These are phyloP conservation scores for Scutellaria minor DNA, from an alignment of 257 asterid species.

Conservation along the genomic window DNA sequence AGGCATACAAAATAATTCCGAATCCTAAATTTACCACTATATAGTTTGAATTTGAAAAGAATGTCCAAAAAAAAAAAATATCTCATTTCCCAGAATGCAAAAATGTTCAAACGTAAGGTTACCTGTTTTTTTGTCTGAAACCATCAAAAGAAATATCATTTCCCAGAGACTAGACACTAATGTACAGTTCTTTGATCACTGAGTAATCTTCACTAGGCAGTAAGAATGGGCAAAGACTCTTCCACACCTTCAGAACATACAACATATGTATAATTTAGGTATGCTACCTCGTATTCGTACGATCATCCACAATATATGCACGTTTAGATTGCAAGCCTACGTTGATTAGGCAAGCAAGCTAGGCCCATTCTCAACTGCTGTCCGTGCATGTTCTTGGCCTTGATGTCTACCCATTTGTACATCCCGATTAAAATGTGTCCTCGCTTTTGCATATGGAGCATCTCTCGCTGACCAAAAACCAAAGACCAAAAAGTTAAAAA, in stretches of 20 bases:
- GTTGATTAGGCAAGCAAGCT: conserved; percentile 49
- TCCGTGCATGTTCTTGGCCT: conserved; percentile 67
- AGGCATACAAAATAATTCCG: not conserved
- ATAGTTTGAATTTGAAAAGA: not conserved
- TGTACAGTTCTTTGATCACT: conserved; percentile 35
- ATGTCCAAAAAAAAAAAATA: no score
- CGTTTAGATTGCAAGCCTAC: not conserved
- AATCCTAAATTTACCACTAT: not conserved
- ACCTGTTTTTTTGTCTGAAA: not conserved
- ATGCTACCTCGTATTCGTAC: conserved; percentile 27
- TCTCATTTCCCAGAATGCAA: not conserved
- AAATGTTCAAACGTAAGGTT: not conserved
- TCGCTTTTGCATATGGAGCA: conserved; percentile 91
- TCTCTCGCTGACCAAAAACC: conserved; percentile 68
- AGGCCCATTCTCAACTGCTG: conserved; percentile 85
- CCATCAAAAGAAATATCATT: conserved; percentile 15
- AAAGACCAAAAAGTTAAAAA: conserved; percentile 13
- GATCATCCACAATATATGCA: conserved; percentile 25
- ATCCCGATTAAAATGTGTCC: conserved; percentile 76
- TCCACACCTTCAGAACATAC: conserved; percentile 18
- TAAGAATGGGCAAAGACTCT: not conserved
- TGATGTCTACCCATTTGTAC: conserved; percentile 80
- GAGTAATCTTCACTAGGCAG: conserved; percentile 2
- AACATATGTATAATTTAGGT: not conserved
- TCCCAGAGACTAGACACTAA: conserved; percentile 16